Evolutionary conservation across 345 rosid species (phyloP).

Genomic region (Eucalyptus globulus): DNA sequence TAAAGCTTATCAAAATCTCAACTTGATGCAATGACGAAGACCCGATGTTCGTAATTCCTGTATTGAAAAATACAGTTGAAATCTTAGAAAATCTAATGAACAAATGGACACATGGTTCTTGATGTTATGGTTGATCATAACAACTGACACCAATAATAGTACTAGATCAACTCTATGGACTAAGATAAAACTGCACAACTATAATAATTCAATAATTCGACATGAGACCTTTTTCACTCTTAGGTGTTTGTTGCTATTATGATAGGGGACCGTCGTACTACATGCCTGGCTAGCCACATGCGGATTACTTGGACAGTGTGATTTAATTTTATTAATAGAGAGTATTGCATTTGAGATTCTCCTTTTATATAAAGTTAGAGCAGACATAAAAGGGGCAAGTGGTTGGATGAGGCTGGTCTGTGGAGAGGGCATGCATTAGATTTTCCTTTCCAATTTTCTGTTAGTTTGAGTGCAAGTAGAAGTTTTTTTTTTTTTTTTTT

Average conservation of each 20-base stretch:
- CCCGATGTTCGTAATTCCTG: neutral
- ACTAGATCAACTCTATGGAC: neutral
- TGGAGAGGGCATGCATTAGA: too few species aligned
- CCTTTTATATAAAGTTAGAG: too few species aligned
- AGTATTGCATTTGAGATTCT: too few species aligned
- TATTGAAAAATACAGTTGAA: neutral
- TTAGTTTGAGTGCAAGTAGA: too few species aligned
- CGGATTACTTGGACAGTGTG: neutral
- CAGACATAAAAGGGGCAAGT: too few species aligned
- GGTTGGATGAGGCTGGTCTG: too few species aligned
- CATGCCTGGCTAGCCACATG: neutral
- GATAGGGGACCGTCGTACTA: neutral
- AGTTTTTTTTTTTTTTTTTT: too few species aligned
- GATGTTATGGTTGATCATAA: neutral
- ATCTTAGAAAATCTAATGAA: neutral
- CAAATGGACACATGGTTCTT: neutral
- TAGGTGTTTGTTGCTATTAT: neutral
- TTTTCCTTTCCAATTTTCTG: too few species aligned
- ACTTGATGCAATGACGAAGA: neutral
- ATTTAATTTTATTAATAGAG: neutral
- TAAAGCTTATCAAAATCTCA: neutral
- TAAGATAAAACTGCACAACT: too few species aligned
- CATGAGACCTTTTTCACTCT: too few species aligned
- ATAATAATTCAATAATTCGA: too few species aligned
- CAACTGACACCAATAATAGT: neutral